Base-by-base conservation (phyloP, 768 basidiomycete genomes). In the Mycena capillaripes region DNA sequence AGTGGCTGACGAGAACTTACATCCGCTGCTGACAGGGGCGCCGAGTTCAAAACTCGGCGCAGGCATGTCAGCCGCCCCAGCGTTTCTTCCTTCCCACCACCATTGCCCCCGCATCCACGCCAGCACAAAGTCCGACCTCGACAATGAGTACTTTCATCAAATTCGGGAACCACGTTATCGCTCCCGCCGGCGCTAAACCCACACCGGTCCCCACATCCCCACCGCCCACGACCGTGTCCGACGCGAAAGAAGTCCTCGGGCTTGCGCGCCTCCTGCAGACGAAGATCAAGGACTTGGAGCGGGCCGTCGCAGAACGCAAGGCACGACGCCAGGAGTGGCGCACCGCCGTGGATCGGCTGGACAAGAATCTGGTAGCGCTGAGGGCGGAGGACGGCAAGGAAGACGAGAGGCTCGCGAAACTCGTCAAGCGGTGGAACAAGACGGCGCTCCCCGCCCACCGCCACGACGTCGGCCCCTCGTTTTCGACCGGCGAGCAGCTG, bases 121-220 rank as follows among this genome's bases (percentile, higher is more conserved):
- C 21, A 48, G 1, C 44, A 25, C 42, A 29, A n/a, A 14, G 7
- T 3, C 46, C 21, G 19, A 52, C 9, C 40, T 38, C 55, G 34
- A 69, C 62, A 14, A 72, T 68, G 71, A 72, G 32, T 19, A 58
- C 56, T 25, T 65, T 64, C 57, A 68, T 72, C 71, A 72, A 38
- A 36, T 64, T 72, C 62, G 66, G 71, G 21, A 72, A 72, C 66
- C 61, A 65, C 23, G 25, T 36, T 38, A 72, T 72, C 44, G 71
- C 62, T 0, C 66, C 71, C 38, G 66, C 56, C 11, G 71, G 71
- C 23, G 17, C 66, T 27, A 29, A 63, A 25, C n/a, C 53, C 44
- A 25, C 32, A 12, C 56, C 69, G 10, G 12, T 32, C 42, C 25
- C 36, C 23, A 17, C 42, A 17, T n/a, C 25, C 25, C 23, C 71